Evolutionary conservation across 2,329 filamentous ascomycete species (phyloP).

Genomic region (Claviceps cyperi): DNA sequence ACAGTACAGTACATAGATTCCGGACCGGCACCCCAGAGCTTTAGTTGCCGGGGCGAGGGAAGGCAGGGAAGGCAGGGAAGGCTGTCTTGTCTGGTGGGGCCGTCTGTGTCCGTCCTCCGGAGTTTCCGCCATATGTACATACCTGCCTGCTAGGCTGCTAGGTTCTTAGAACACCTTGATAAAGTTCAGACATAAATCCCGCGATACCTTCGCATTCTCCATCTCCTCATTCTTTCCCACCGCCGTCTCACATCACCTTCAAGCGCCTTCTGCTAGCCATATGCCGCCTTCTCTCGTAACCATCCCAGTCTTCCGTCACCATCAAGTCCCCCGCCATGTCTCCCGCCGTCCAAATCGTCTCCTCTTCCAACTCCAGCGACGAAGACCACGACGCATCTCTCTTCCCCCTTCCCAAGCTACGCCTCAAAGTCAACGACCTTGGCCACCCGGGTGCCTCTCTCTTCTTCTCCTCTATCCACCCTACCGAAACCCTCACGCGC

Average conservation of each 20-base stretch:
- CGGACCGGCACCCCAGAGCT: no score
- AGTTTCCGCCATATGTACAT: no score
- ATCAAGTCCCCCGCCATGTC: conserved; percentile 11
- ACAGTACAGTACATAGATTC: no score
- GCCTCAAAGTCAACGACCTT: conserved; percentile 45
- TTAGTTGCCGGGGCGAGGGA: no score
- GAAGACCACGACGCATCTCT: not conserved
- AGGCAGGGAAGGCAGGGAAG: no score
- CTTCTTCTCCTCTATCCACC: conserved; percentile 55
- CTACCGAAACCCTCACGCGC: conserved; percentile 43
- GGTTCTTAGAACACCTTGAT: no score
- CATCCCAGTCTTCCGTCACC: not conserved
- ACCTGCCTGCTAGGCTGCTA: no score
- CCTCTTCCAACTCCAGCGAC: not conserved
- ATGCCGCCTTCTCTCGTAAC: not conserved
- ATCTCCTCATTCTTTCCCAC: not conserved
- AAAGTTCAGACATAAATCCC: no score
- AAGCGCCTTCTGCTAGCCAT: not conserved
- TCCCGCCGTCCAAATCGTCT: conserved; percentile 10
- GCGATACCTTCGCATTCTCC: not conserved
- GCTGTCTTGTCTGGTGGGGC: no score
- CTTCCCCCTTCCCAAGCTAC: conserved; percentile 39
- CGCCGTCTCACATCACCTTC: not conserved
- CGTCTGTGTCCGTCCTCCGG: no score
- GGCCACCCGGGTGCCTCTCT: conserved; percentile 43